Evolutionary conservation across 768 basidiomycete species (phyloP), one percentile per base, ranked within the genome.

Genomic region (Artomyces pyxidatus): DNA sequence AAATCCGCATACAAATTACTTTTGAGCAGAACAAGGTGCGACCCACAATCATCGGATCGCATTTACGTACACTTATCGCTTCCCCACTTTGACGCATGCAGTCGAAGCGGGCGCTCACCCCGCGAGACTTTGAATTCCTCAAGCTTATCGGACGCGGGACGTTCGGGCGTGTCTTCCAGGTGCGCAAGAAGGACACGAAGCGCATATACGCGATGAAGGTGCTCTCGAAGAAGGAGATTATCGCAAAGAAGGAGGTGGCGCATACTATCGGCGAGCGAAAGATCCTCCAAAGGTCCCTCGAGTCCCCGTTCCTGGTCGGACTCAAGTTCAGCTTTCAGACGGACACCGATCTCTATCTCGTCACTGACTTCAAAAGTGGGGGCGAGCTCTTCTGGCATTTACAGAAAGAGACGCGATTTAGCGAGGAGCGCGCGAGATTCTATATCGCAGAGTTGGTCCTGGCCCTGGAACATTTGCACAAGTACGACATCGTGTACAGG

Each of bases 191-290:
- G 65, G 94, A 99, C 71, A 99, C 96, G 37, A 88, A 91, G 66
- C 88, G 96, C 40, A 98, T 99, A 69, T 99, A 97, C 71, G 96
- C 96, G 45, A 98, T 99, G 95, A 99, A 99, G 63, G 90, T 98
- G 49, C 77, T 99, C 32, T 94, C 90, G 27, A 99, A 99, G 72
- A 94, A 91, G 74, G 96, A 99, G 68, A 98, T 99, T 59, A 82
- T 98, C 47, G 94, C 90, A 22, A 98, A 97, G 76, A 98, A 98
- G 68, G 96, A 99, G 66, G 92, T 99, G 39, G 95, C 95, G 8
- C 96, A 99, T 66, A 99, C 96, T 14, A 98, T 99, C 49, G 96
- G 96, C 58, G 96, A 99, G 68, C 85, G 96, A 67, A 98, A 98
- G 74, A 98, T 99, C 63, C 78, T 98, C 28, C 95, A 98, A 62